A percentile compares a stretch with the other conserved stretches of the same genome.
phyloP scores from a whole-genome alignment of 306 rosid species.

The Vigna radiata region DNA sequence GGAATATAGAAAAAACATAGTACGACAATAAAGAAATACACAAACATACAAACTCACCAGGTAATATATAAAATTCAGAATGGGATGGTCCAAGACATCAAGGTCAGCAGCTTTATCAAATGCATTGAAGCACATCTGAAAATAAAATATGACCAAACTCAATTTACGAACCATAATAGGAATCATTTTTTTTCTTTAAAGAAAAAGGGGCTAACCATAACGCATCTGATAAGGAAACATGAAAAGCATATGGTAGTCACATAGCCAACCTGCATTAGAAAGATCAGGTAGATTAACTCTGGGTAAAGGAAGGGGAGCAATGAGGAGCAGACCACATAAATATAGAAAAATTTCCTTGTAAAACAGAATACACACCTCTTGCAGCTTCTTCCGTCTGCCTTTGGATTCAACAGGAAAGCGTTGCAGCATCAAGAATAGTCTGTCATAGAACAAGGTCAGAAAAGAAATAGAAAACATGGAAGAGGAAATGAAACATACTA shows the following conservation, averaged over 20 bases:
- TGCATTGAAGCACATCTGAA: conserved; percentile 90
- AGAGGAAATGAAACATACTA: conserved; percentile 24
- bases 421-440: conserved; percentile 97
- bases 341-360: conserved; percentile 7
- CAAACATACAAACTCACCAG: conserved; percentile 63
- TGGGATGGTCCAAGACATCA: conserved; percentile 92
- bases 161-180: conserved; percentile 27
- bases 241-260: conserved; percentile 96
- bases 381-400: conserved; percentile 98
- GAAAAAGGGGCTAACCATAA: conserved; percentile 75
- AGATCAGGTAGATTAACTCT: conserved; percentile 25
- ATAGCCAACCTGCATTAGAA: conserved; percentile 84
- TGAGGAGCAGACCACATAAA: not conserved
- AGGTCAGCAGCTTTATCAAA: conserved; percentile 84
- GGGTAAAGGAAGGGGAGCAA: not conserved
- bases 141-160: conserved; percentile 38
- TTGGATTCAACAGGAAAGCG: conserved; percentile 99
- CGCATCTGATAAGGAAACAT: conserved; percentile 92
- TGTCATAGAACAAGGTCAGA: conserved; percentile 52
- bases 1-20: not conserved
- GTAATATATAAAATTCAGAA: conserved; percentile 85
- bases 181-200: not conserved
- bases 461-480: conserved; percentile 1
- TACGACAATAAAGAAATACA: not conserved
- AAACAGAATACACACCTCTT: conserved; percentile 68